These are phyloP conservation scores for Isatis tinctoria DNA, from an alignment of 345 rosid genomes.

Conservation along the genomic window DNA sequence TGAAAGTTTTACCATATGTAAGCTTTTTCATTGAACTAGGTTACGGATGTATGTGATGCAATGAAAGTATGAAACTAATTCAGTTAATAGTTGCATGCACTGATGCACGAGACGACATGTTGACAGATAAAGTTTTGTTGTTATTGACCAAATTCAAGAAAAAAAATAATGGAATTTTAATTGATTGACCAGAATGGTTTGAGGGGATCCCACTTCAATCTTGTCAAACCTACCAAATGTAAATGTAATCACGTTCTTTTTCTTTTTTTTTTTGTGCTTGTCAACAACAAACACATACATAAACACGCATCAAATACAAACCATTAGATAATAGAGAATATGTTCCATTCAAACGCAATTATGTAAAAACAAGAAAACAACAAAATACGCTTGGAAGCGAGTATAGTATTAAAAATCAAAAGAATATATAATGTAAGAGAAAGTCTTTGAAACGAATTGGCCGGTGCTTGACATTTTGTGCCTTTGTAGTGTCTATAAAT, in stretches of 20 bases:
- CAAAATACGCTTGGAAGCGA: not conserved
- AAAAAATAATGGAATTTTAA: not conserved
- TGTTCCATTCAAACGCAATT: not conserved
- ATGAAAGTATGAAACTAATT: not conserved
- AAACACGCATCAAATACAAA: not conserved
- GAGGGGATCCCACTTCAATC: not conserved
- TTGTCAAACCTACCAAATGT: not conserved
- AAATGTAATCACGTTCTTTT: not conserved
- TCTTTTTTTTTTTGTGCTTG: not conserved
- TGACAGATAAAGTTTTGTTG: not conserved
- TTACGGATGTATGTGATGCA: too few species aligned
- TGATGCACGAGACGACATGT: too few species aligned
- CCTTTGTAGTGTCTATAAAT: conserved; percentile 2
- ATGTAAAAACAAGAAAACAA: not conserved
- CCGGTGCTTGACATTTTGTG: conserved; percentile 7
- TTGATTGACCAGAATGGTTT: not conserved
- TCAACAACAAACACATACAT: not conserved
- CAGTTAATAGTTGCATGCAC: not conserved
- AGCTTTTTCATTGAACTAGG: too few species aligned
- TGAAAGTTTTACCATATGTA: too few species aligned
- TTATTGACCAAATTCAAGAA: not conserved
- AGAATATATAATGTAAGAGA: not conserved
- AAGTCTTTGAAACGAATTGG: not conserved
- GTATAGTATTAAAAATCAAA: not conserved
- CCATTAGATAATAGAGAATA: not conserved